A percentile compares a stretch with the other conserved stretches of the same genome.
Conservation (phyloP, 176 grass and related monocot genomes). For the Saccharum officinarum region DNA sequence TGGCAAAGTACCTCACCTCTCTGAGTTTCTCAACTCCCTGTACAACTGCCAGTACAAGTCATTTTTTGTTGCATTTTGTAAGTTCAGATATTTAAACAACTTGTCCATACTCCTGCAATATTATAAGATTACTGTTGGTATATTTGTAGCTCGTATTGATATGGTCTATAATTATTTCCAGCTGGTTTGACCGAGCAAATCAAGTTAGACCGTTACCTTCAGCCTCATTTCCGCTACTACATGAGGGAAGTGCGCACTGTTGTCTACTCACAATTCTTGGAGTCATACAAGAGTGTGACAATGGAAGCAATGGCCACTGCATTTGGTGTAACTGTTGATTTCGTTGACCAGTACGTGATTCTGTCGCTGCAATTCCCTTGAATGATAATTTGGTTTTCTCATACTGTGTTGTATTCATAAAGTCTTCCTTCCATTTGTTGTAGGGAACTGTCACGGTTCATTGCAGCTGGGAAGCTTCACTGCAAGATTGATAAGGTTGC, state of each 20-base stretch:
- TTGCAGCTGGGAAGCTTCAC: slow-evolving; percentile 97
- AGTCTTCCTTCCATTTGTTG: neutral
- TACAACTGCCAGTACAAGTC: slow-evolving; percentile 94
- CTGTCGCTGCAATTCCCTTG: neutral
- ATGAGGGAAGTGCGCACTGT: slow-evolving; percentile 89
- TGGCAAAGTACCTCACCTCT: slow-evolving; percentile 83
- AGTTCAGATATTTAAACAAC: slow-evolving; percentile 40
- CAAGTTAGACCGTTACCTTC: slow-evolving; percentile 87
- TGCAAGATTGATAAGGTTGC: slow-evolving; percentile 97
- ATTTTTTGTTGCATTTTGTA: slow-evolving; percentile 94
- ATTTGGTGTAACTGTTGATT: slow-evolving; percentile 86
- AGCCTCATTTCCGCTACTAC: slow-evolving; percentile 95
- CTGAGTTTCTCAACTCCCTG: slow-evolving; percentile 89
- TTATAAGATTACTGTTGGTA: neutral
- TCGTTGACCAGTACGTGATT: slow-evolving; percentile 86
- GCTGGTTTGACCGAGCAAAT: slow-evolving; percentile 92
- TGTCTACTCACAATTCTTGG: slow-evolving; percentile 90
- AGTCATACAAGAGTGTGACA: slow-evolving; percentile 96
- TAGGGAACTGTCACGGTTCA: slow-evolving; percentile 87
- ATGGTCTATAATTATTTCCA: slow-evolving; percentile 38
- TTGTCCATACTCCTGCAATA: neutral
- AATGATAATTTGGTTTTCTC: neutral
- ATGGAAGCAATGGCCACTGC: slow-evolving; percentile 97
- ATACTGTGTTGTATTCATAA: neutral
- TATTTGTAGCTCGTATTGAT: neutral